Evolutionary conservation across 176 grass and related monocot species (phyloP).

Genomic region (Pontederia crassipes): DNA sequence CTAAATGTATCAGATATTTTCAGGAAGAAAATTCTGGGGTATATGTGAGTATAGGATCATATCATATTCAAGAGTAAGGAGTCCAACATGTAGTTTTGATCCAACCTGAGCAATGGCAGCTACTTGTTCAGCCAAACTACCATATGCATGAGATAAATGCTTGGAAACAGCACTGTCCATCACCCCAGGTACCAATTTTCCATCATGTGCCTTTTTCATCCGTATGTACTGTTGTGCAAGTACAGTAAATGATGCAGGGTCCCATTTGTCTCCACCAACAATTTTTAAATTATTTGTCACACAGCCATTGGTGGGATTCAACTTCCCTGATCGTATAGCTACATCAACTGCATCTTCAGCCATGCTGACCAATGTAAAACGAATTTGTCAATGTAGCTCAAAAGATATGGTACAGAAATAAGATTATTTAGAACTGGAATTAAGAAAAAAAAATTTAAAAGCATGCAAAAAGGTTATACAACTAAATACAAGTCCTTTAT

Average conservation of each 20-base stretch:
- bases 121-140: conserved; percentile 66
- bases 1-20: no score
- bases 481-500: no score
- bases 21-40: no score
- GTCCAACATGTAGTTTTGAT: neutral
- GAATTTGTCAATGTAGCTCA: conserved; percentile 14
- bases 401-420: no score
- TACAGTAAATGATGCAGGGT: conserved; percentile 59
- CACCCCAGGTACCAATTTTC: conserved; percentile 81
- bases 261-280: conserved; percentile 83
- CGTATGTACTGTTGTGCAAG: conserved; percentile 73
- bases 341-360: conserved; percentile 89
- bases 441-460: no score
- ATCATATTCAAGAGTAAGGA: no score
- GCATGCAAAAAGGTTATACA: no score
- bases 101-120: conserved; percentile 81
- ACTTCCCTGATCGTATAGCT: conserved; percentile 68
- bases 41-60: no score
- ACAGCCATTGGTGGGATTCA: conserved; percentile 70
- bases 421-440: no score
- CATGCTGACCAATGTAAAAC: conserved; percentile 42
- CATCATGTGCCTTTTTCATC: conserved; percentile 76
- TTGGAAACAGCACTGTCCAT: conserved; percentile 85
- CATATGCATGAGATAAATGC: conserved; percentile 90
- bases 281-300: conserved; percentile 70